Conservation (phyloP, 805 yeast genomes). For the Metschnikowia gelsemii region DNA sequence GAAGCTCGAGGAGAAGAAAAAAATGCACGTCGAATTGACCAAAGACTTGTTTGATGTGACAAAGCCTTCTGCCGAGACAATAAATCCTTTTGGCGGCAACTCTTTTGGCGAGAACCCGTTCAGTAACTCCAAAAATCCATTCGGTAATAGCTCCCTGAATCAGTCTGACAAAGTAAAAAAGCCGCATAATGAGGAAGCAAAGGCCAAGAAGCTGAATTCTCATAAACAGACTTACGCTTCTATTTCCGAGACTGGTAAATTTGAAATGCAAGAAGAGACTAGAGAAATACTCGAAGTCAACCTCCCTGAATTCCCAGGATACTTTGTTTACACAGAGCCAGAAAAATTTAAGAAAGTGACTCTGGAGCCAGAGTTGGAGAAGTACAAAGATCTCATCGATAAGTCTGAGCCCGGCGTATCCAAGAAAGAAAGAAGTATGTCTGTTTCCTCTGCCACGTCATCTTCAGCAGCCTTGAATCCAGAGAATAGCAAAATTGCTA, state of each 20-base stretch:
- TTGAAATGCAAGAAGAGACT: neutral
- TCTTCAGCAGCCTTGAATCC: conserved; percentile 21
- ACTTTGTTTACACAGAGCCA: conserved; percentile 65
- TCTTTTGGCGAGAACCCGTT: conserved; percentile 36
- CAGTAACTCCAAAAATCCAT: conserved; percentile 21
- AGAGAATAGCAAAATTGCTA: conserved; percentile 37
- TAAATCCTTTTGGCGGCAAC: conserved; percentile 39
- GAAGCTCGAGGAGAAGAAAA: conserved; percentile 44
- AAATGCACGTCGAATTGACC: conserved; percentile 38
- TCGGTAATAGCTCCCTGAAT: conserved; percentile 11
- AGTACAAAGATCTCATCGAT: conserved; percentile 46
- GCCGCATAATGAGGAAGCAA: conserved; percentile 5
- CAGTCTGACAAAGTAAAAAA: conserved; percentile 1
- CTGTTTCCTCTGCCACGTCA: conserved; percentile 17
- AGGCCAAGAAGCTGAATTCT: conserved; percentile 3
- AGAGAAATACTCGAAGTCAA: conserved; percentile 3
- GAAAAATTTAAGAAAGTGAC: conserved; percentile 60
- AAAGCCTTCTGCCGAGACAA: conserved; percentile 18
- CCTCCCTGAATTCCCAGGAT: conserved; percentile 61
- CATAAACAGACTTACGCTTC: conserved; percentile 11
- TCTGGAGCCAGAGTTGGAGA: conserved; percentile 51
- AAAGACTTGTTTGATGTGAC: conserved; percentile 36
- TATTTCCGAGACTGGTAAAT: conserved; percentile 1
- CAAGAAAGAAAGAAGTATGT: conserved; percentile 18
- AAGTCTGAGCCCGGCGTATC: conserved; percentile 44